Percentiles rank a stretch among this genome's conserved stretches.
Conservation (phyloP, 257 asterid species). For the Osmanthus fragrans region DNA sequence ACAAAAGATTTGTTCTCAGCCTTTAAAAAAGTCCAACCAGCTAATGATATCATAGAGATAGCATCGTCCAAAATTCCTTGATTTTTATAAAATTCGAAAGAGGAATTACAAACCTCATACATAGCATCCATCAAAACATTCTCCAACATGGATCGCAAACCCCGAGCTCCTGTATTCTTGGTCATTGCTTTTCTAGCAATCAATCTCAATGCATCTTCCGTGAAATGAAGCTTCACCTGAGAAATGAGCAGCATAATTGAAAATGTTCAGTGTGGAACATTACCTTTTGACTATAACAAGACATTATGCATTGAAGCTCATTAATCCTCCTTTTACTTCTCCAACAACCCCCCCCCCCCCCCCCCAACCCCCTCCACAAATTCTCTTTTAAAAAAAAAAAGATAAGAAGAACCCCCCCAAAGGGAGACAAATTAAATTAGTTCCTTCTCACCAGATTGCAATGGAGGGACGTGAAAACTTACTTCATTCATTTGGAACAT, state of each 20-base stretch:
- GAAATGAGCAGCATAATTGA: constrained; percentile 23
- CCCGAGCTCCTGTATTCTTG: constrained; percentile 97
- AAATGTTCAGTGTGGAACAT: background rate
- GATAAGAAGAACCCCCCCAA: background rate
- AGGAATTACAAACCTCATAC: constrained; percentile 75
- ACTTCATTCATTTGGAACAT: constrained; percentile 97
- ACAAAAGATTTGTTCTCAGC: background rate
- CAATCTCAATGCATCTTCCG: constrained; percentile 82
- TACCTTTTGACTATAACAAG: background rate
- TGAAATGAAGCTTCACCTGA: constrained; percentile 91
- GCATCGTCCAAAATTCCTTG: background rate
- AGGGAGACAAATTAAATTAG: background rate
- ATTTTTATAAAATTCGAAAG: background rate
- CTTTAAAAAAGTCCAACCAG: background rate
- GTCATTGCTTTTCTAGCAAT: constrained; percentile 84
- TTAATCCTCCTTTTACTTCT: background rate
- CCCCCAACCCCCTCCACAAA: background rate
- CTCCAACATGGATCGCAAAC: constrained; percentile 89
- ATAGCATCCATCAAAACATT: constrained; percentile 92
- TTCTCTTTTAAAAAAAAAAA: no score
- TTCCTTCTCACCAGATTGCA: background rate
- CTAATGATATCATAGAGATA: background rate
- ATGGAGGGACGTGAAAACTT: constrained; percentile 27
- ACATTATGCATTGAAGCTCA: background rate
- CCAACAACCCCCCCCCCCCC: no score